Base-by-base conservation (phyloP, 164 flowering plant genomes). In the Umbellularia californica region DNA sequence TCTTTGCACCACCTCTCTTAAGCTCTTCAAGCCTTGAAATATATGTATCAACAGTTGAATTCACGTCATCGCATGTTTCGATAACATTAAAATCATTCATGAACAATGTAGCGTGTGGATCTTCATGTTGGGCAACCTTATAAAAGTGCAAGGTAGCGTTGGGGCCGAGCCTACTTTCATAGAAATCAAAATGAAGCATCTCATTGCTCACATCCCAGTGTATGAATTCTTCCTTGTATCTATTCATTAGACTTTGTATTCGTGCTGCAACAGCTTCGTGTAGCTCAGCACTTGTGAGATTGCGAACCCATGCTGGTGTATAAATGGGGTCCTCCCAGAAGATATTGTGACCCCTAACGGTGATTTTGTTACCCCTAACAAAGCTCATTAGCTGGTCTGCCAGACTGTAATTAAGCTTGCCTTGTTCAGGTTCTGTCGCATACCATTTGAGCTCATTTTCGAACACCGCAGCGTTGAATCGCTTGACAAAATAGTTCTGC, bases 131-230 rank as follows among this genome's bases (percentile, higher is more conserved):
- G 2, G 95, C 94, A 10, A 85, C 82, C 79, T 83, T 68, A 65
- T 82, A 95, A 77, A 93, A 90, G 3, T 79, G 68, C 66, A 85
- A 51, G 0, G 95, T 82, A 11, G 94, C 96, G 62, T 90, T 84
- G 0, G 80, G 81, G 0, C 98, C 98, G 1, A 95, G 91, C 23
- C 87, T 64, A 30, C 84, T 69, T 84, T 93, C 98, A 27, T 93
- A 93, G 81, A 93, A 95, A 71, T 90, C 86, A 17, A 84, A 95
- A 73, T 95, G 98, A 58, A 95, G 91, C 90, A 89, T 87, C 76
- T 95, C 99, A 50, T 95, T 93, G 85, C 90, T 92, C 15, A 95
- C 97, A 71, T 95, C 99, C 99, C 99, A 95, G 72, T 95, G 97
- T 7, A 93, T 75, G 83, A 95, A 95, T 15, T 93, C 89, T 2